phyloP scores from a whole-genome alignment of 2,329 filamentous ascomycete species.

The Raffaelea albimanens region DNA sequence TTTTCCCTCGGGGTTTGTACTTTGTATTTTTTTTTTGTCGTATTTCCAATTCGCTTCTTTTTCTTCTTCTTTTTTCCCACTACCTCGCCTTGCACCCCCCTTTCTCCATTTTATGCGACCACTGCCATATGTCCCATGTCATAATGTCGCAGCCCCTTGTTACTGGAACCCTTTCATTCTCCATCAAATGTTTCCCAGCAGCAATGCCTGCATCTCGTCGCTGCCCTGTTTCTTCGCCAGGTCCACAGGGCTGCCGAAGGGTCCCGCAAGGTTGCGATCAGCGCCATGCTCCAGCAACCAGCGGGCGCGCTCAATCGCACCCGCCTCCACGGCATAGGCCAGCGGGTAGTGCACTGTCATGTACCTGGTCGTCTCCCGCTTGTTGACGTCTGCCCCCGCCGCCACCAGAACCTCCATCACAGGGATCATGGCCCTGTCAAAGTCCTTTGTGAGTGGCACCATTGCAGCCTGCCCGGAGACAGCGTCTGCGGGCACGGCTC shows the following conservation, averaged over 20 bases:
- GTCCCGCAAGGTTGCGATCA: background rate
- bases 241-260: background rate
- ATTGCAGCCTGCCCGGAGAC: too few species aligned
- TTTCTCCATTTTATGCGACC: too few species aligned
- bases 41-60: background rate
- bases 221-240: background rate
- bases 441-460: too few species aligned
- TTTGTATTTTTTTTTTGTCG: background rate
- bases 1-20: background rate
- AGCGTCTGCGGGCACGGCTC: background rate
- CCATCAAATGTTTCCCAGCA: too few species aligned
- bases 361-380: background rate
- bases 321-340: background rate
- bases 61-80: background rate
- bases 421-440: background rate
- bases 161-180: too few species aligned
- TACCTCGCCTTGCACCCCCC: background rate
- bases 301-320: background rate
- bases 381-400: background rate
- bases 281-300: background rate
- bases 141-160: too few species aligned
- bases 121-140: too few species aligned
- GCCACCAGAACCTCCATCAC: background rate
- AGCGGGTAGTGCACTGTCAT: background rate
- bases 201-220: background rate